Evolutionary conservation across 2,329 filamentous ascomycete species (phyloP).

Genomic region (Fusarium nygamai): DNA sequence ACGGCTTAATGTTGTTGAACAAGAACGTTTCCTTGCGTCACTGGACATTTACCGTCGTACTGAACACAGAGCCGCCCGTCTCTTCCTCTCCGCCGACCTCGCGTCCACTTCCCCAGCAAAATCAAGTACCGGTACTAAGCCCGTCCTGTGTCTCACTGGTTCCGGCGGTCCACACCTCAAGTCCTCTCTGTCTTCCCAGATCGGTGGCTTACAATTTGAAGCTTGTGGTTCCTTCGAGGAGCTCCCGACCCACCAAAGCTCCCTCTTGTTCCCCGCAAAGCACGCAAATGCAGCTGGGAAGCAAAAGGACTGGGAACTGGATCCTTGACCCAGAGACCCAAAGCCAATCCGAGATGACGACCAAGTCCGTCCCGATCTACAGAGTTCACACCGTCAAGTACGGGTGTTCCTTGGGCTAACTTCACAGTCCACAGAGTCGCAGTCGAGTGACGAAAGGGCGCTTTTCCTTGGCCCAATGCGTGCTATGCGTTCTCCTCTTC

Average conservation of each 20-base stretch:
- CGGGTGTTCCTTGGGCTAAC: conserved; percentile 25
- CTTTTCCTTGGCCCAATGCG: conserved; percentile 39
- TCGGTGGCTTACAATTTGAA: conserved; percentile 31
- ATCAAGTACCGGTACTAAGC: conserved; percentile 17
- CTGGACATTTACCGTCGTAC: not conserved
- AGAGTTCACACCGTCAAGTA: conserved; percentile 44
- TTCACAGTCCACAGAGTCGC: conserved; percentile 36
- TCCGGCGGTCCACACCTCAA: conserved; percentile 3
- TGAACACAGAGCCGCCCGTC: not conserved
- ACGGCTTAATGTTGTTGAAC: not conserved
- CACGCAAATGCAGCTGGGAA: not conserved
- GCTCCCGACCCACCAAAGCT: conserved; percentile 34
- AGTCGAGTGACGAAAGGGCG: conserved; percentile 34
- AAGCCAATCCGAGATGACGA: conserved; percentile 14
- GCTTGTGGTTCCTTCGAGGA: conserved; percentile 14
- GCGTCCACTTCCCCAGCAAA: not conserved
- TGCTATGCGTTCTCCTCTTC: conserved; percentile 7
- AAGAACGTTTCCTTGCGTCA: not conserved
- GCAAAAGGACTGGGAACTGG: conserved; percentile 9
- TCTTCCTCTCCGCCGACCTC: conserved; percentile 14
- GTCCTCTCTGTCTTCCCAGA: conserved; percentile 17
- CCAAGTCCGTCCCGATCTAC: conserved; percentile 44
- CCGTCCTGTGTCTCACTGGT: conserved; percentile 25
- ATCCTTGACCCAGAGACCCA: not conserved
- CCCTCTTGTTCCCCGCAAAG: conserved; percentile 40